Evolutionary conservation across 371 early-diverging fungal species (phyloP), one percentile per base, ranked within the genome.

Genomic region (Rhizopus microsporus): DNA sequence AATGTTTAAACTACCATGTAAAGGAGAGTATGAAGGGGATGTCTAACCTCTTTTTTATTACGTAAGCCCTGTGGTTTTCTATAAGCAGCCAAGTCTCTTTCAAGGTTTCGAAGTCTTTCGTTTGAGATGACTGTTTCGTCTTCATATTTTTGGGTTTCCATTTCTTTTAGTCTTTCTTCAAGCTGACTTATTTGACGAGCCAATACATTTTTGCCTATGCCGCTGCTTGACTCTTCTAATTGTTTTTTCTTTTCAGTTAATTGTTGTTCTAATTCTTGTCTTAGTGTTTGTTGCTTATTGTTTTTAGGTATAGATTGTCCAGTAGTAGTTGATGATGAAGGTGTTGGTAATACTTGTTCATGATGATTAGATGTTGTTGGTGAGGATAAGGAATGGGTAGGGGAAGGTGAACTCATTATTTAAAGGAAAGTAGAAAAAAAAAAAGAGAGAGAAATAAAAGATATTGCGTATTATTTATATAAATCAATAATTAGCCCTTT

Each of bases 121-220:
- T 61, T 59, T 23, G 66, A 58, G 5, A 57, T 51, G 4, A 65
- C 57, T 13, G 33, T 30, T 46, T 65, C 60, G 23, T 44, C 63
- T 29, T 43, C 45, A 7, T 50, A 23, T 15, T 29, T 59, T 23
- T 69, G 65, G 17, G 54, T 55, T 31, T 78, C 78, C 17, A 73
- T 35, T 35, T 72, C 76, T 49, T 39, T 51, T 13, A 78, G 51
- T 8, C 65, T 66, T 31, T 76, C 75, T 56, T 72, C 60, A 9
- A 75, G 54, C 55, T 74, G 69, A 55, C 59, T 67, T 43, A 76
- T 68, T 72, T 79, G 75, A 57, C 75, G 66, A 45, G 67, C 68
- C 12, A 76, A 52, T 59, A 76, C 76, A 53, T 74, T 74, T 63
- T 71, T 74, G 50, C 69, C 71, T 52, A 75, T 79, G 32, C 76